Percentiles rank a stretch among this genome's conserved stretches.
Evolutionary conservation across 2,329 filamentous ascomycete genomes (phyloP).

Genomic region (Colletotrichum abscissum): DNA sequence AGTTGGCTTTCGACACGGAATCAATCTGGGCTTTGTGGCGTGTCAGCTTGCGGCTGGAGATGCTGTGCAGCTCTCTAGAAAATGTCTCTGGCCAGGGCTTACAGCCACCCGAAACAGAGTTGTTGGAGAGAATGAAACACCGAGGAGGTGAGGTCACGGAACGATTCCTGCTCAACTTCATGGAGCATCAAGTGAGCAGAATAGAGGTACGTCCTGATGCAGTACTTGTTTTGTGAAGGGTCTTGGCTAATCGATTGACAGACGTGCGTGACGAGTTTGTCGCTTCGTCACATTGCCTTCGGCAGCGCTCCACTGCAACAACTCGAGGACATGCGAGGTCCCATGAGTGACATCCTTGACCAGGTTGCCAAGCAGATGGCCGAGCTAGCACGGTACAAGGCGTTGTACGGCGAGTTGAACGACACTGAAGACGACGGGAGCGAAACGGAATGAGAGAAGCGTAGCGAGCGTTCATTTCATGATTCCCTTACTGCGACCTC

Average conservation of each 20-base stretch:
- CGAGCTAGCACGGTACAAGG: slow-evolving; percentile 72
- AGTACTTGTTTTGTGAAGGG: no score
- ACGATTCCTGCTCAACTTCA: slow-evolving; percentile 85
- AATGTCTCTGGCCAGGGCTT: slow-evolving; percentile 71
- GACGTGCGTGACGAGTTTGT: slow-evolving; percentile 84
- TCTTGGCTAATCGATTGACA: slow-evolving; percentile 51
- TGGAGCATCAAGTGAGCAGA: slow-evolving; percentile 94
- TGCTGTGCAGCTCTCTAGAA: slow-evolving; percentile 92
- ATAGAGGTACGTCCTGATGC: slow-evolving; percentile 79
- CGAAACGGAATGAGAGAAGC: slow-evolving; percentile 45
- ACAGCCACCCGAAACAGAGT: slow-evolving; percentile 83
- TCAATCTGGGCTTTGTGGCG: slow-evolving; percentile 92
- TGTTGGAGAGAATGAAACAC: slow-evolving; percentile 76
- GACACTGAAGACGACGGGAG: slow-evolving; percentile 44
- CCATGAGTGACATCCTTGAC: slow-evolving; percentile 79
- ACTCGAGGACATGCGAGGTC: slow-evolving; percentile 79
- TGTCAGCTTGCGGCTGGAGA: slow-evolving; percentile 88
- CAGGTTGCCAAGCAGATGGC: slow-evolving; percentile 70
- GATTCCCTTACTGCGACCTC: slow-evolving; percentile 31
- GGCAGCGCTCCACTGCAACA: slow-evolving; percentile 72
- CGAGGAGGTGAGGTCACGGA: slow-evolving; percentile 89
- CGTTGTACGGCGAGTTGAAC: slow-evolving; percentile 59
- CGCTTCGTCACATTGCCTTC: slow-evolving; percentile 81
- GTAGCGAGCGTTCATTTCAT: slow-evolving; percentile 29
- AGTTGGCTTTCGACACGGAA: slow-evolving; percentile 83